Percentiles rank a stretch among this genome's conserved stretches.
Evolutionary conservation across 1,284 basidiomycete species (phyloP).

Genomic region (Ganoderma resinaceum): DNA sequence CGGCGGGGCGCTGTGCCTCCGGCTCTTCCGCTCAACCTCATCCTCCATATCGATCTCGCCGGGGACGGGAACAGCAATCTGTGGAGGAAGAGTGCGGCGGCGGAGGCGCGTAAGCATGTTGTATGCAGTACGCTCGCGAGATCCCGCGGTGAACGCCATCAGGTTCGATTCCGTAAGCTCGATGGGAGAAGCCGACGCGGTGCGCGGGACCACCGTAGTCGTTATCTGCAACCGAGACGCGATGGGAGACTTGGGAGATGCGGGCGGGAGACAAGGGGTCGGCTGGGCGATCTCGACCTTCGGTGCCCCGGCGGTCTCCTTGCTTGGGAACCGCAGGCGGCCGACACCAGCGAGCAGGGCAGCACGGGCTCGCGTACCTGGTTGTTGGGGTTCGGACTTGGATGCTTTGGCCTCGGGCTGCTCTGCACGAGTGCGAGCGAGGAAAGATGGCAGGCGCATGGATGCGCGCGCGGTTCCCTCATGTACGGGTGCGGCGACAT

Average conservation of each 20-base stretch:
- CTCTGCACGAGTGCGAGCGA: slow-evolving; percentile 37
- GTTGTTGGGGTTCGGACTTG: slow-evolving; percentile 10
- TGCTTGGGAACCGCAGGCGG: slow-evolving; percentile 50
- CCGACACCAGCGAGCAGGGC: slow-evolving; percentile 54
- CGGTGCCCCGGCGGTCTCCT: slow-evolving; percentile 33
- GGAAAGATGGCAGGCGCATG: slow-evolving; percentile 54
- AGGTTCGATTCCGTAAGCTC: slow-evolving; percentile 62
- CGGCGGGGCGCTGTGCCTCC: slow-evolving; percentile 48
- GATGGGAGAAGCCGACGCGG: slow-evolving; percentile 49
- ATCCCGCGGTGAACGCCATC: slow-evolving; percentile 45
- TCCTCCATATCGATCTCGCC: slow-evolving; percentile 35
- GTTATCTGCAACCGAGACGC: slow-evolving; percentile 54
- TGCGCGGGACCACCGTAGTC: slow-evolving; percentile 56
- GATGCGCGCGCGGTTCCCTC: slow-evolving; percentile 31
- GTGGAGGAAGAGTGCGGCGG: slow-evolving; percentile 54
- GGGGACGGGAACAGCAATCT: slow-evolving; percentile 32
- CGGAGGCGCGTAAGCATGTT: slow-evolving; percentile 71
- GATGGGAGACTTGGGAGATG: slow-evolving; percentile 44
- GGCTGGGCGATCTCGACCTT: slow-evolving; percentile 37
- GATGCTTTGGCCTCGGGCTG: slow-evolving; percentile 16
- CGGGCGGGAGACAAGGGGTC: slow-evolving; percentile 34
- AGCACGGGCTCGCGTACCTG: slow-evolving; percentile 39
- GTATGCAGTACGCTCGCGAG: slow-evolving; percentile 59
- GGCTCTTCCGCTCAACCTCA: slow-evolving; percentile 43
- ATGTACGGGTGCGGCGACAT: slow-evolving; percentile 31